These are phyloP conservation scores for Cladosporium sp. DNA, from an alignment of 2,329 filamentous ascomycete genomes.

Conservation along the genomic window DNA sequence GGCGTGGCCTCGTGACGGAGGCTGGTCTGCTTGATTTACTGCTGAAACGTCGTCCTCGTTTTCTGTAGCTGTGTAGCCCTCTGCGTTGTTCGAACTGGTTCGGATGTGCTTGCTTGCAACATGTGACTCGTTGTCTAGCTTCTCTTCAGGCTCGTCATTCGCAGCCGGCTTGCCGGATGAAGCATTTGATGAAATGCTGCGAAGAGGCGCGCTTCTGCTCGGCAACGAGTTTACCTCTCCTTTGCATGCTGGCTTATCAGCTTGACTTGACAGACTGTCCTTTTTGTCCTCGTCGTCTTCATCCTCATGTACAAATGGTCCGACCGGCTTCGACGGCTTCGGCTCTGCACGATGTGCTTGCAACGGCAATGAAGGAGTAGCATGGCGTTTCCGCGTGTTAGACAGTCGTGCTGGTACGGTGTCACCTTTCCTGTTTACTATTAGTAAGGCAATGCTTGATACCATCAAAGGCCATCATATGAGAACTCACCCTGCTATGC, in stretches of 20 bases:
- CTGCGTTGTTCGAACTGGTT: too few species aligned
- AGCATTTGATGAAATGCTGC: slow-evolving; percentile 27
- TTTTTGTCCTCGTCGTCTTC: slow-evolving; percentile 25
- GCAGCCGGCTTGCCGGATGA: slow-evolving; percentile 17
- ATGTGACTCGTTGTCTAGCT: too few species aligned
- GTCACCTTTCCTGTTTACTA: slow-evolving; percentile 1
- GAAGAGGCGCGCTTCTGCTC: slow-evolving; percentile 17
- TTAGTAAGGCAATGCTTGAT: background rate
- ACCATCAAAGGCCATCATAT: background rate
- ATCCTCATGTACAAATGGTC: slow-evolving; percentile 29
- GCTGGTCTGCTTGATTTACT: background rate
- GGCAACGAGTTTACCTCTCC: background rate
- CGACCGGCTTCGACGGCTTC: background rate
- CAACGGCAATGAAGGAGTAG: slow-evolving; percentile 27
- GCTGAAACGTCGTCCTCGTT: too few species aligned
- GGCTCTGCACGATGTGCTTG: slow-evolving; percentile 15
- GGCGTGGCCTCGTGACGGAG: background rate
- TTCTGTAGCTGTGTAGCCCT: too few species aligned
- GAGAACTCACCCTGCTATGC: background rate
- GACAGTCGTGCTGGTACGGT: slow-evolving; percentile 22
- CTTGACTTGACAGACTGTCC: background rate
- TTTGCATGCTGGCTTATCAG: too few species aligned
- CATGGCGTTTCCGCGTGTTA: slow-evolving; percentile 26
- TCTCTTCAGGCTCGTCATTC: background rate
- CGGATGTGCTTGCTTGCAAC: too few species aligned